Base-by-base conservation (phyloP, 352 stramenopile species). In the Phytopythium vexans region DNA sequence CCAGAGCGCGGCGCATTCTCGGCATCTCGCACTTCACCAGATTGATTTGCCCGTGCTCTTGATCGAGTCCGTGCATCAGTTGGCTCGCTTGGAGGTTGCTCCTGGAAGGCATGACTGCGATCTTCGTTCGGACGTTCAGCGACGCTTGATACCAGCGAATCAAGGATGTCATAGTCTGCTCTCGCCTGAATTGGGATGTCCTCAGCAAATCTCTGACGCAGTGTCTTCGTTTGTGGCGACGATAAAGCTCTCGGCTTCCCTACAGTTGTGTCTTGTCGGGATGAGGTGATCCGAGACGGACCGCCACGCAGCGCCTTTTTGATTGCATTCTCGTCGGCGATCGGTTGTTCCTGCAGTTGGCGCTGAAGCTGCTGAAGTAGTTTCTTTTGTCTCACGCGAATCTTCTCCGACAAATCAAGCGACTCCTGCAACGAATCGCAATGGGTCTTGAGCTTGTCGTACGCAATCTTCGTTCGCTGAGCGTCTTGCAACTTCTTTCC, bases 361-460 rank as follows among this genome's bases (percentile, higher is more conserved):
- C 74, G 42, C 54, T 89, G 80, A 1, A 89, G 60, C 43, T 93
- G 74, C 21, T 88, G 74, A 4, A 94, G 52, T 14, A 92, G 49
- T 48, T 83, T 88, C 66, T 94, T 94, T 52, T 94, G 82, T 0
- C 79, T 60, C 7, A 81, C 49, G 38, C 85, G 69, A 56, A 93
- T 92, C 36, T 74, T 86, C 52, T 94, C 82, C 0, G 82, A 93
- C 36, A 94, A 62, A 12, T 92, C 77, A 6, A 94, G 62, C 7
- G 82, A 92, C 40, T 94, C 68, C 44, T 92, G 80, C 27, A 94
- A 60, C 27, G 77, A 87, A 27, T 81, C 75, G 35, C 82, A 94
- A 40, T 92, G 85, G 2, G 54, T 56, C 43, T 89, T 85, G 35
- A 92, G 75, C 50, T 88, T 82, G 27, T 86, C 68, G 55, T 87